Conservation (phyloP, 805 yeast genomes). For the Yarrowia sp. region DNA sequence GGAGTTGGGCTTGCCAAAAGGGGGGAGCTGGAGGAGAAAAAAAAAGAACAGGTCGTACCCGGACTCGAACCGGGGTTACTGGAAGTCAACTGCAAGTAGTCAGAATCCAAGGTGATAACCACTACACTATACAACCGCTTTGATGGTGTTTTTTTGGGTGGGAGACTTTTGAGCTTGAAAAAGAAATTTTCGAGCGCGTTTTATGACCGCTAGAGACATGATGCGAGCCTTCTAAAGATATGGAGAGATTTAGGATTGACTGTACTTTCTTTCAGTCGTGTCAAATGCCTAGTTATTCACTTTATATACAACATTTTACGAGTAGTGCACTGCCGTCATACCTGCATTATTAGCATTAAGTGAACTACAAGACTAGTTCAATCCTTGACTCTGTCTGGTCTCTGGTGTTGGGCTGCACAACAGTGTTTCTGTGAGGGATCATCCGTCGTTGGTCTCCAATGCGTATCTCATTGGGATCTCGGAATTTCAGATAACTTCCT, state of each 20-base stretch:
- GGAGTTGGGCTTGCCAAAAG: no score
- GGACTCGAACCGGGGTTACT: conserved; percentile 22
- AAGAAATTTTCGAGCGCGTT: not conserved
- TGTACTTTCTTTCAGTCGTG: no score
- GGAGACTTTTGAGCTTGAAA: not conserved
- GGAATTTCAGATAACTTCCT: conserved; percentile 9
- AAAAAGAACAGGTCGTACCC: conserved; percentile 9
- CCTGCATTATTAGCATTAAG: no score
- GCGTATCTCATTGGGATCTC: not conserved
- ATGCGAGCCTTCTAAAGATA: no score
- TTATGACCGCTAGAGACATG: not conserved
- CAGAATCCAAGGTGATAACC: conserved; percentile 20
- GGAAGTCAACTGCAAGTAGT: conserved; percentile 17
- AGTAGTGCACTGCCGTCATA: no score
- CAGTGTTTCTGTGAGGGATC: not conserved
- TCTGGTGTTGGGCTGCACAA: not conserved
- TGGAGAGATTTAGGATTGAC: no score
- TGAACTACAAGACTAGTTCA: not conserved
- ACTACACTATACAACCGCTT: conserved; percentile 5
- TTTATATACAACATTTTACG: no score
- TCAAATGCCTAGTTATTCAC: no score
- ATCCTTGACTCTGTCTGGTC: not conserved
- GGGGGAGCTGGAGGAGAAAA: no score
- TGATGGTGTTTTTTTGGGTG: not conserved
- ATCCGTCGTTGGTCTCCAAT: not conserved